Base-by-base conservation (phyloP, 164 flowering plant genomes). In the Cinnamomum chago region DNA sequence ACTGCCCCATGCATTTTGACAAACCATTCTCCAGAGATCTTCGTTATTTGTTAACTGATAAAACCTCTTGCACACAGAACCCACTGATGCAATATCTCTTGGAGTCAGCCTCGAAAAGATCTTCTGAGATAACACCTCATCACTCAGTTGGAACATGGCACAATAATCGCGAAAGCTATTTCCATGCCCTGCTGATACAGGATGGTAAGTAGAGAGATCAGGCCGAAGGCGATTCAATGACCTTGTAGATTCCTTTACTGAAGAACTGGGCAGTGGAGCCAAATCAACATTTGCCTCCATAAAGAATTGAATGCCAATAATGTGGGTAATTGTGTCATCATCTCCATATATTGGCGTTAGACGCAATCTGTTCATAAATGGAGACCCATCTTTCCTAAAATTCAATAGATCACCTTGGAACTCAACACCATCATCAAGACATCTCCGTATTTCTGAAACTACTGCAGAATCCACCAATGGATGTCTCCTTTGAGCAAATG, bases 1-100 rank as follows among this genome's bases (percentile, higher is more conserved):
- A 76, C 83, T 85, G 50, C 98, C 98, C 98, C 97, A 94, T 71
- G 91, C 96, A 87, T 92, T 94, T 83, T 89, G 96, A 76, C 98
- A 94, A 51, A 94, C 98, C 93, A 88, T 89, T 84, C 90, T 88
- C 98, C 98, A 92, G 4, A 94, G 85, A 67, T 92, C 97, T 78
- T 94, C 98, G 77, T 90, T 88, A 76, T 86, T 87, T 55, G 97
- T 88, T 71, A 91, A 72, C 78, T 85, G 87, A 76, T 89, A 89
- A 13, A 92, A 75, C 25, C 90, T 80, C 72, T 84, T 81, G 76
- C 93, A 94, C 50, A 91, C 98, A 58, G 90, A 92, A 40, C 93
- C 91, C 68, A 91, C 85, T 24, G 98, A 87, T 23, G 95, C 98
- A 79, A 94, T 90, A 83, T 94, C 98, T 79, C 98, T 85, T 52